phyloP scores from a whole-genome alignment of 345 rosid species.

The Corchorus capsularis region DNA sequence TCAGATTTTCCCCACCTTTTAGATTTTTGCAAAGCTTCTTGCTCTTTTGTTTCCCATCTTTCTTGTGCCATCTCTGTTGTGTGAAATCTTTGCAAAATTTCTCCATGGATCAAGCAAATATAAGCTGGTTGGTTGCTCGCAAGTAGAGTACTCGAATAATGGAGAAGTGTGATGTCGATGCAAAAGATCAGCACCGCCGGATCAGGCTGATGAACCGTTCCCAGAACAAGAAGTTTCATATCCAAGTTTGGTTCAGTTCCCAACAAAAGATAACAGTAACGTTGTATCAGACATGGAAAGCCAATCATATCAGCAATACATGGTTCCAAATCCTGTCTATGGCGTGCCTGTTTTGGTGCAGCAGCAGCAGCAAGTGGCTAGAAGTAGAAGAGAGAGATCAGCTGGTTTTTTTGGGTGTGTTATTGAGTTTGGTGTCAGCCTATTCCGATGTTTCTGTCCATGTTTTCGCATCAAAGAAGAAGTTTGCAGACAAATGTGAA shows the following conservation, averaged over 20 bases:
- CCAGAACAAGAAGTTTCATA: conserved; percentile 17
- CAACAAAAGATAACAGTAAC: conserved; percentile 22
- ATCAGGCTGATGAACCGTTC: conserved; percentile 17
- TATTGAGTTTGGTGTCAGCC: conserved; percentile 30
- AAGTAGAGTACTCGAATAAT: no score
- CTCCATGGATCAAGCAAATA: no score
- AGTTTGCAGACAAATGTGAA: not conserved
- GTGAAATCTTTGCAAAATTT: no score
- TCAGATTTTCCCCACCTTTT: no score
- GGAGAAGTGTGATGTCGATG: no score
- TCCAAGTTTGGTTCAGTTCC: conserved; percentile 11
- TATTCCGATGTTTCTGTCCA: conserved; percentile 56
- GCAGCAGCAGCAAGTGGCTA: conserved; percentile 17
- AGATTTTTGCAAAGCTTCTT: no score
- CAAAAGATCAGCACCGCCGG: no score
- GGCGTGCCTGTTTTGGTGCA: conserved; percentile 40
- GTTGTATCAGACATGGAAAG: conserved; percentile 12
- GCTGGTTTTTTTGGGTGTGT: conserved; percentile 44
- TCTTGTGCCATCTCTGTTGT: no score
- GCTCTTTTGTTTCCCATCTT: no score
- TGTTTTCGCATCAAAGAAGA: conserved; percentile 42
- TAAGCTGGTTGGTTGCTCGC: no score
- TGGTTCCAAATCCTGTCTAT: conserved; percentile 39
- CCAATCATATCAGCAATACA: conserved; percentile 51
- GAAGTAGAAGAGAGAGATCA: conserved; percentile 27